These are phyloP conservation scores for Cokeromyces recurvatus DNA, from an alignment of 371 early-diverging fungal genomes.

Conservation along the genomic window DNA sequence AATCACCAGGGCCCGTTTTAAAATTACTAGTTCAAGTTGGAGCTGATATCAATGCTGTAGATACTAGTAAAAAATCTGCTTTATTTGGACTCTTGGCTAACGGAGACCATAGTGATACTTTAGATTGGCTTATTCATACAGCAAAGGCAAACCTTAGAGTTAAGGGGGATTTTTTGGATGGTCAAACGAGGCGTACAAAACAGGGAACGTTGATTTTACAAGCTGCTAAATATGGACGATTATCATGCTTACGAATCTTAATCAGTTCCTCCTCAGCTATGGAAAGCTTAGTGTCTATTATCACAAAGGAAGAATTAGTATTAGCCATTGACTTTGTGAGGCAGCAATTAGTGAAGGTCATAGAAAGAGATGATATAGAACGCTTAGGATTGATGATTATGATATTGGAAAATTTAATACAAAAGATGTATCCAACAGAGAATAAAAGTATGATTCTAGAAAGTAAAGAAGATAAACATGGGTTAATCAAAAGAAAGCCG, in stretches of 20 bases:
- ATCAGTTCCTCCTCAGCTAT: constrained; percentile 12
- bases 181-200: constrained; percentile 6
- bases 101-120: constrained; percentile 17
- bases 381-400: constrained; percentile 16
- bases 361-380: constrained; percentile 7
- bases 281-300: constrained; percentile 4
- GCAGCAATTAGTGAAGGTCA: constrained; percentile 10
- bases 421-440: constrained; percentile 3
- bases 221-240: constrained; percentile 26
- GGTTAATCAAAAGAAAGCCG: constrained; percentile 5
- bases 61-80: constrained; percentile 27
- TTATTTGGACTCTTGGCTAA: constrained; percentile 33
- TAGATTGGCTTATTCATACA: constrained; percentile 19
- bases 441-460: not conserved
- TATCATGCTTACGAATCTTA: constrained; percentile 8
- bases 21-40: constrained; percentile 29
- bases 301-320: constrained; percentile 7
- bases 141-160: constrained; percentile 13
- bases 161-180: constrained; percentile 20
- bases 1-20: constrained; percentile 25
- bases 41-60: constrained; percentile 45
- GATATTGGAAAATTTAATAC: constrained; percentile 15
- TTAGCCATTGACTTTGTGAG: constrained; percentile 11
- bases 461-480: not conserved
- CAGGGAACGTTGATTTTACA: constrained; percentile 19